These are phyloP conservation scores for Pugionium dolabratum DNA, from an alignment of 345 rosid species.

Conservation along the genomic window DNA sequence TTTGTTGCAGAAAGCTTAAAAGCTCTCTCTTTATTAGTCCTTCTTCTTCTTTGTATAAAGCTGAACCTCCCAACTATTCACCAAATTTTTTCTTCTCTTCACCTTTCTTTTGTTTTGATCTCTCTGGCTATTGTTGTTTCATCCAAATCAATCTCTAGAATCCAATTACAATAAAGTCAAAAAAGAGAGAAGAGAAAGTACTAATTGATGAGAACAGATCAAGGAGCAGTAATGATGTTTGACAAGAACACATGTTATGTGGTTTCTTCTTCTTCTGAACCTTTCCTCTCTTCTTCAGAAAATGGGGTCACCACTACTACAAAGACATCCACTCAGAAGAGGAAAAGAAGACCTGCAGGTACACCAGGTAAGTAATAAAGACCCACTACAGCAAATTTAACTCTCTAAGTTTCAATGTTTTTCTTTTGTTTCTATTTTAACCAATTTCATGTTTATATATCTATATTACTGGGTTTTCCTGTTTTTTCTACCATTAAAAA, in stretches of 20 bases:
- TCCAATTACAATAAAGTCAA: slow-evolving; percentile 30
- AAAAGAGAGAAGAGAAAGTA: slow-evolving; percentile 21
- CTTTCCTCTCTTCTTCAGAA: slow-evolving; percentile 49
- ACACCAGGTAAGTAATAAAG: slow-evolving; percentile 64
- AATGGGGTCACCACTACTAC: slow-evolving; percentile 56
- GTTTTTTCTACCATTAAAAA: background rate
- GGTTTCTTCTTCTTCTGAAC: slow-evolving; percentile 57
- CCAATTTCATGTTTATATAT: slow-evolving; percentile 1
- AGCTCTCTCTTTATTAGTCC: slow-evolving; percentile 32
- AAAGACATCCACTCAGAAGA: slow-evolving; percentile 48
- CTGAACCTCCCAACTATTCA: slow-evolving; percentile 57
- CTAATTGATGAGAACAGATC: slow-evolving; percentile 35
- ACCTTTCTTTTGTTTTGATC: background rate
- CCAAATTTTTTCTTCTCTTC: slow-evolving; percentile 22
- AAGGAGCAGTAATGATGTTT: slow-evolving; percentile 33
- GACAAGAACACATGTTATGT: slow-evolving; percentile 40
- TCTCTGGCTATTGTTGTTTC: slow-evolving; percentile 30
- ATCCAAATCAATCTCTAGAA: slow-evolving; percentile 36
- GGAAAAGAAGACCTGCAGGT: slow-evolving; percentile 87
- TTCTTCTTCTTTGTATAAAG: slow-evolving; percentile 47
- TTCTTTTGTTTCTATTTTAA: background rate
- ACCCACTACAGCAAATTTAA: slow-evolving; percentile 13
- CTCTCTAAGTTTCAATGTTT: background rate
- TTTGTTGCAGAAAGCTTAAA: slow-evolving; percentile 66
- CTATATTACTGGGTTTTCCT: slow-evolving; percentile 13